phyloP scores from a whole-genome alignment of 2,329 filamentous ascomycete genomes.

The Botryosphaeria dothidea region DNA sequence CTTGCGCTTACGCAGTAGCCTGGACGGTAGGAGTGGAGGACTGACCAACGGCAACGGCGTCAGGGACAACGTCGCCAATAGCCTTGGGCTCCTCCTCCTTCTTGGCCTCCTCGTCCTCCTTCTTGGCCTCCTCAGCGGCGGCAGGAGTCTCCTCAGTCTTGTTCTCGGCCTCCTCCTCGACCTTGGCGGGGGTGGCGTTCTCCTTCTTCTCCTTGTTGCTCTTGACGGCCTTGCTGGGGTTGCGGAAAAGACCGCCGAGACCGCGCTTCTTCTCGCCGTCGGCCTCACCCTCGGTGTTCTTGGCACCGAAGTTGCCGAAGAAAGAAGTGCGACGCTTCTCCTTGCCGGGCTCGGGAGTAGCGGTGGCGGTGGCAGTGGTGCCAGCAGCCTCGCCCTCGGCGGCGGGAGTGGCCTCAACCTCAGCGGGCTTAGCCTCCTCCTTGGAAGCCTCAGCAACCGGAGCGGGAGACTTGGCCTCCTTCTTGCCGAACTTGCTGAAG shows the following conservation, averaged over 20 bases:
- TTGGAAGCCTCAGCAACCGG: constrained; percentile 36
- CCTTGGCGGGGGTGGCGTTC: constrained; percentile 28
- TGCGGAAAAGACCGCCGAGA: constrained; percentile 38
- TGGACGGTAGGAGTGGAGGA: constrained; percentile 42
- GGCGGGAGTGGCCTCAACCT: constrained; percentile 21
- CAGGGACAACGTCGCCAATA: constrained; percentile 41
- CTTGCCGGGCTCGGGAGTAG: constrained; percentile 44
- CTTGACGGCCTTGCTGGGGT: constrained; percentile 36
- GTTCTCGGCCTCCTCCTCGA: constrained; percentile 34
- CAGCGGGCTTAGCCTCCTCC: constrained; percentile 29
- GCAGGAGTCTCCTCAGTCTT: constrained; percentile 31
- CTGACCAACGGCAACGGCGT: constrained; percentile 41
- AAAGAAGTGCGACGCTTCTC: constrained; percentile 55
- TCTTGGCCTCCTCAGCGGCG: constrained; percentile 28
- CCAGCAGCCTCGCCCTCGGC: constrained; percentile 24
- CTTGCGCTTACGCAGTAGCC: constrained; percentile 46
- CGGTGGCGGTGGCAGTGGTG: constrained; percentile 29
- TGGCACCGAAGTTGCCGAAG: constrained; percentile 51
- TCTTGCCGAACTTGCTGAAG: constrained; percentile 64
- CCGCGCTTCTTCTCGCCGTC: constrained; percentile 29
- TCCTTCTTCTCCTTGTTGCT: constrained; percentile 24
- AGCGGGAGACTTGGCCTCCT: constrained; percentile 63
- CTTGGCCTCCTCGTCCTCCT: constrained; percentile 24
- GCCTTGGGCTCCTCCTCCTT: constrained; percentile 29
- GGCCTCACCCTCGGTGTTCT: constrained; percentile 50